Evolutionary conservation across 148 eudicot species (phyloP), one percentile per base, ranked within the genome.

Genomic region (Fallopia convolvulus): DNA sequence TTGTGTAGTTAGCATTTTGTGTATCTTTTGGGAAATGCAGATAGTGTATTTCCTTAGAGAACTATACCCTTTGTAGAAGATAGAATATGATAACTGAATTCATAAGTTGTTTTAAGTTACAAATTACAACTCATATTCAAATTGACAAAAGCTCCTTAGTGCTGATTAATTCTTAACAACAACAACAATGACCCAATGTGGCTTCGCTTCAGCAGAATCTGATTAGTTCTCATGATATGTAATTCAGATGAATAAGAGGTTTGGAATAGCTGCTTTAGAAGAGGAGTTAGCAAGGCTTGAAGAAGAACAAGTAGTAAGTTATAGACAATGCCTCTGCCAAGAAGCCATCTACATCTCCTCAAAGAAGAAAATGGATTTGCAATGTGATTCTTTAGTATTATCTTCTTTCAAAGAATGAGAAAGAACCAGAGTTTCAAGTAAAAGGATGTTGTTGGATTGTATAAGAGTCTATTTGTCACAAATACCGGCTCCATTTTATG

Each of bases 401-500:
- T 80, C 72, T 76, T 82, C 89, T 33, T 78, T 80, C 20, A 83
- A 83, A 80, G 33, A 84, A 71, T 39, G 76, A 79, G 79, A 63
- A 17, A 40, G 85, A 79, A 52, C 46, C 30, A 13, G 83, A 83
- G 58, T 78, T 85, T 71, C 84, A 73, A 68, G 78, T 79, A 79
- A 42, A 89, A 89, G 82, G 97, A 92, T 60, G 30, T 26, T 26
- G 74, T 91, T 61, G 97, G 99, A 39, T 79, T 77, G 39, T 92
- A 91, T 81, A 91, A 85, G 84, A 42, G 78, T 81, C 78, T 92
- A 42, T 82, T 55, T 75, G 75, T 77, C 30, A 83, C 91, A 79
- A 92, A 92, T 86, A 87, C 89, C 70, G 76, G 80, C 71, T 86
- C 89, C 1, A 81, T 95, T 72, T 26, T 26, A 26, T 26, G 30